Evolutionary conservation across 2,329 filamentous ascomycete genomes (phyloP), one percentile per base, ranked within the genome.

Genomic region (Aphanoascus verrucosus): DNA sequence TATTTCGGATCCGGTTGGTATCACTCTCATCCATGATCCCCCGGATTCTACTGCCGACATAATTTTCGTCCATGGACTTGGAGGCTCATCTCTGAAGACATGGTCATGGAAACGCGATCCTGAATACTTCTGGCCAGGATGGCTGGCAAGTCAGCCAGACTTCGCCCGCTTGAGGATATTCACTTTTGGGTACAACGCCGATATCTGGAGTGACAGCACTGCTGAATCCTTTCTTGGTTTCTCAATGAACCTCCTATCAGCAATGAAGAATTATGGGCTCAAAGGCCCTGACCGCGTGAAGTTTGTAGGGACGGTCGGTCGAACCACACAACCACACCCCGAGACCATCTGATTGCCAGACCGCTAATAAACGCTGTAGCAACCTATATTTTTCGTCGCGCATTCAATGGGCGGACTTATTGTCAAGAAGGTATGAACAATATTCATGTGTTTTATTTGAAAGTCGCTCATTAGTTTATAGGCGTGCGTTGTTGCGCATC

Each of bases 401-500:
- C 73, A 76, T 56, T 71, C 68, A 47, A 74, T 75, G 72, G 73
- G 74, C 2, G 73, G 72, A n/a, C 51, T 65, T 1, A 56, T 66
- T 7, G 55, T 61, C 8, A 65, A 65, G 37, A 58, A 64, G 57
- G 61, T 60, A 17, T 5, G 34, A 11, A 8, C 5, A 31, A 34
- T 17, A 5, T 14, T 19, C 23, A 17, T 48, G 37, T 38, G 12
- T 14, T 4, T 14, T 28, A 28, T 42, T 15, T 5, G 19, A 42
- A 49, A 2, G 14, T 53, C 11, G 23, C 45, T 54, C 23, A 55
- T 14, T 17, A 31, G 20, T 20, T 41, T 9, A 44, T 42, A 46
- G 60, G 58, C 53, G 40, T 60, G 48, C 50, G 54, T 48, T 55
- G 57, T 55, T 28, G 53, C 14, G 11, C 57, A 44, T 55, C 57